phyloP scores from a whole-genome alignment of 2,329 filamentous ascomycete genomes.

The Bipolaris sorokiniana region DNA sequence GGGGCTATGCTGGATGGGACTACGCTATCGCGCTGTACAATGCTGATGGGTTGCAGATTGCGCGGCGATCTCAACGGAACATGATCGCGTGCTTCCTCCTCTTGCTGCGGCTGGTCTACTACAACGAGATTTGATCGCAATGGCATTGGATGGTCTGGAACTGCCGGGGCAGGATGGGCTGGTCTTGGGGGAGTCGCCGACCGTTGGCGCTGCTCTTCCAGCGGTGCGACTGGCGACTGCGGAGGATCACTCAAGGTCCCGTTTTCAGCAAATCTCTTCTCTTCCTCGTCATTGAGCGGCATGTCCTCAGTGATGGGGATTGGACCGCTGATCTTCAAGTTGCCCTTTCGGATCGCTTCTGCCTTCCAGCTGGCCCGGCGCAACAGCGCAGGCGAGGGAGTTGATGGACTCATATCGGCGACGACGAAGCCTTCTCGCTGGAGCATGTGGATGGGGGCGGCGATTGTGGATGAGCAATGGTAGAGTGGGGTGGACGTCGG shows the following conservation, averaged over 20 bases:
- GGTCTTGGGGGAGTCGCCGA: slow-evolving; percentile 23
- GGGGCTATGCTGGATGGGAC: slow-evolving; percentile 30
- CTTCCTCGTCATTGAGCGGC: slow-evolving; percentile 44
- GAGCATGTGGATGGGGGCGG: slow-evolving; percentile 39
- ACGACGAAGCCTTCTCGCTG: slow-evolving; percentile 39
- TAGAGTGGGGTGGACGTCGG: slow-evolving; percentile 22
- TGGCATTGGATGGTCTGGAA: slow-evolving; percentile 17
- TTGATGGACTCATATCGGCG: slow-evolving; percentile 41
- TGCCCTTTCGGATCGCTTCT: slow-evolving; percentile 47
- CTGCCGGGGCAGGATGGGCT: slow-evolving; percentile 19
- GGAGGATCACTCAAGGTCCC: slow-evolving; percentile 21
- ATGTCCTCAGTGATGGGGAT: slow-evolving; percentile 48
- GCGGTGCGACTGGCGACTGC: slow-evolving; percentile 22
- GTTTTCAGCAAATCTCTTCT: slow-evolving; percentile 39
- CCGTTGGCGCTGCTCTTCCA: slow-evolving; percentile 18
- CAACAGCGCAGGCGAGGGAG: slow-evolving; percentile 27
- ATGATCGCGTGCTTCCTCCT: slow-evolving; percentile 13
- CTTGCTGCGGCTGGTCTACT: slow-evolving; percentile 8
- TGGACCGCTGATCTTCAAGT: slow-evolving; percentile 49
- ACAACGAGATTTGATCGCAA: slow-evolving; percentile 23
- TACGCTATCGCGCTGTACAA: slow-evolving; percentile 35
- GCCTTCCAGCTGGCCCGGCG: slow-evolving; percentile 49
- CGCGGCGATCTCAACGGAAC: slow-evolving; percentile 25
- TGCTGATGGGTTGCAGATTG: slow-evolving; percentile 32
- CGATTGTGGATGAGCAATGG: slow-evolving; percentile 18